A percentile compares a stretch with the other conserved stretches of the same genome.
phyloP scores from a whole-genome alignment of 805 yeast species.

The Saccharomycopsis selenospora region DNA sequence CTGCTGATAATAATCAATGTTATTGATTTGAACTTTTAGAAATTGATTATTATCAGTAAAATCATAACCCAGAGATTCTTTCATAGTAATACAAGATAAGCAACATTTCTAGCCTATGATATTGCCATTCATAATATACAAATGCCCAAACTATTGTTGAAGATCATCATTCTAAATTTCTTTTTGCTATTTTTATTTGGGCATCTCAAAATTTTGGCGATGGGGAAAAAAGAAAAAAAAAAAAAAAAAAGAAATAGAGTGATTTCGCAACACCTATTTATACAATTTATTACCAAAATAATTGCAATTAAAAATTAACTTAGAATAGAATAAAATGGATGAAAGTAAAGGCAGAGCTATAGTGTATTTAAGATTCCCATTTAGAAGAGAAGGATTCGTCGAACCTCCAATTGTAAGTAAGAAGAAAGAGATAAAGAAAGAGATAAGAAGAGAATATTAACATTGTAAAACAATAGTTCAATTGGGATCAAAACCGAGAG shows the following conservation, averaged over 20 bases:
- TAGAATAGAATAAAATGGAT: constrained; percentile 3
- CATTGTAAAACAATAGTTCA: constrained; percentile 4
- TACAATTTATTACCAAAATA: too few species aligned
- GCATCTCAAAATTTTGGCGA: too few species aligned
- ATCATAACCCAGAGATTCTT: too few species aligned
- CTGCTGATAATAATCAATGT: constrained; percentile 58
- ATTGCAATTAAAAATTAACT: too few species aligned
- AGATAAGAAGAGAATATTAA: background rate
- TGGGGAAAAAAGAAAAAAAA: background rate
- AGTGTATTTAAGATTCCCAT: constrained; percentile 39
- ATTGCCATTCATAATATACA: too few species aligned
- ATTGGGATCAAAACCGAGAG: constrained; percentile 30
- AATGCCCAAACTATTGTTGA: too few species aligned
- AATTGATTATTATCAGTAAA: constrained; percentile 3
- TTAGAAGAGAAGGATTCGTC: constrained; percentile 33
- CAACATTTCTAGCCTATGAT: too few species aligned
- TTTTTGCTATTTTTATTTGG: too few species aligned
- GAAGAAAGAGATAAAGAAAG: constrained; percentile 21
- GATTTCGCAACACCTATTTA: background rate
- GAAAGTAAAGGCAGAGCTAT: constrained; percentile 22
- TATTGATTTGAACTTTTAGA: constrained; percentile 48
- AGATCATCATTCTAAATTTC: too few species aligned
- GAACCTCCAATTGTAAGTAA: constrained; percentile 34
- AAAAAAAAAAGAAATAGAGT: background rate
- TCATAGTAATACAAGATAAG: too few species aligned